phyloP scores from a whole-genome alignment of 257 asterid species.

The Capsicum baccatum region DNA sequence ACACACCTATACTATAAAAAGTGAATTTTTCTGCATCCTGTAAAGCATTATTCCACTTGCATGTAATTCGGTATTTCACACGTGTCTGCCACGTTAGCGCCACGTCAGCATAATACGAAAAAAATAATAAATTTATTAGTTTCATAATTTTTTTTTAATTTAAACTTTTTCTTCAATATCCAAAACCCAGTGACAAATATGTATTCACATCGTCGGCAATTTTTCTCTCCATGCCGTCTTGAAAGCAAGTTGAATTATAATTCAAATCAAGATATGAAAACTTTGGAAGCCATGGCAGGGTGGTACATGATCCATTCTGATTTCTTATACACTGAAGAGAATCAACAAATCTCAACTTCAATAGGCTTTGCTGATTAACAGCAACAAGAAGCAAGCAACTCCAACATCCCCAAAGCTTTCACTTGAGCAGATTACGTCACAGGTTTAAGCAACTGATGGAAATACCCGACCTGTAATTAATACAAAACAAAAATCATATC shows the following conservation, averaged over 20 bases:
- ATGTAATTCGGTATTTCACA: no score
- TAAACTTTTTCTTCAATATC: no score
- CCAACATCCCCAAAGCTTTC: slow-evolving; percentile 27
- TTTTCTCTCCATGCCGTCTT: slow-evolving; percentile 25
- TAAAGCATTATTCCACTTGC: no score
- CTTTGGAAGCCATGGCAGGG: slow-evolving; percentile 58
- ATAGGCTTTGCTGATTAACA: slow-evolving; percentile 33
- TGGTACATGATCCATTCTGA: slow-evolving; percentile 56
- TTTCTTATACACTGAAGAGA: slow-evolving; percentile 27
- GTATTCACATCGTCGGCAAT: slow-evolving; percentile 37
- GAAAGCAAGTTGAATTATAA: slow-evolving; percentile 40
- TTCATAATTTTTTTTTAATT: no score
- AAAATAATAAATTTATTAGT: no score
- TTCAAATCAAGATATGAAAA: slow-evolving; percentile 46
- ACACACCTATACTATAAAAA: no score
- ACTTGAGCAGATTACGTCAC: slow-evolving; percentile 70
- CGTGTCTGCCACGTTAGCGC: no score
- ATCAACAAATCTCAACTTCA: slow-evolving; percentile 27
- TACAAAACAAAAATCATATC: not conserved
- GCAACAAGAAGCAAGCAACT: slow-evolving; percentile 26
- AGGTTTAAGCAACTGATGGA: slow-evolving; percentile 91
- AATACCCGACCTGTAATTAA: slow-evolving; percentile 76
- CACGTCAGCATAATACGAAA: no score
- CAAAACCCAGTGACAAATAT: slow-evolving; percentile 4
- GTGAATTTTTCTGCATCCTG: no score